Base-by-base conservation (phyloP, 2,329 filamentous ascomycete species). In the Ceratocystis ficicola region DNA sequence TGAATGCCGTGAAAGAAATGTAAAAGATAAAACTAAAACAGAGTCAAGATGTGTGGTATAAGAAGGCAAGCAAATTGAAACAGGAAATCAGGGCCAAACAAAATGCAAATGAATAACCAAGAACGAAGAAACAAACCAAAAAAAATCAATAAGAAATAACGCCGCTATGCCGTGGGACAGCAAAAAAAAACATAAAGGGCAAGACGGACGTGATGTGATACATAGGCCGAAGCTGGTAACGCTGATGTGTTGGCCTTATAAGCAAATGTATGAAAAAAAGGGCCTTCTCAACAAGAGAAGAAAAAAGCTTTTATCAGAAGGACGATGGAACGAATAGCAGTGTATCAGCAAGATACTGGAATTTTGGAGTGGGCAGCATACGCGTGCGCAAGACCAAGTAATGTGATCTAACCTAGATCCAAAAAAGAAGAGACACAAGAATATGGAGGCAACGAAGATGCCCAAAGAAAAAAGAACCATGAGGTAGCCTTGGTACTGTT, bases 191-290 rank as follows among this genome's bases (percentile, higher is more conserved):
- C 7, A 22, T 32, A 44, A 30, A 10, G 46, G 46, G 15, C 3
- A 52, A 52, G 48, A 52, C n/a, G 46, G 46, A 48, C 48, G 22
- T 28, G 48, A 52, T 52, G 20, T 10, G 1, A 10, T 20, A 50
- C 12, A 28, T 15, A 28, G 48, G 32, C 3, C 17, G 12, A 57
- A 32, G 5, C 36, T 15, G 12, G 36, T 15, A 4, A 41, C 36
- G 36, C 10, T 41, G 10, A 15, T 15, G 15, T 41, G 10, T 15
- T 15, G 36, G 36, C 36, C 36, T 41, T 41, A 8, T 7, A 44
- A 63, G 36, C 32, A 25, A 50, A 46, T n/a, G 28, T 44, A 25
- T 15, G 41, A 46, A 55, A 66, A 41, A 52, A 64, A 63, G 36
- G 36, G 36, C 3, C 10, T 12, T 41, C 36, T 41, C 36, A 41